Base-by-base conservation (phyloP, 1,139 yeast genomes). In the Eremothecium cymbalariae region DNA sequence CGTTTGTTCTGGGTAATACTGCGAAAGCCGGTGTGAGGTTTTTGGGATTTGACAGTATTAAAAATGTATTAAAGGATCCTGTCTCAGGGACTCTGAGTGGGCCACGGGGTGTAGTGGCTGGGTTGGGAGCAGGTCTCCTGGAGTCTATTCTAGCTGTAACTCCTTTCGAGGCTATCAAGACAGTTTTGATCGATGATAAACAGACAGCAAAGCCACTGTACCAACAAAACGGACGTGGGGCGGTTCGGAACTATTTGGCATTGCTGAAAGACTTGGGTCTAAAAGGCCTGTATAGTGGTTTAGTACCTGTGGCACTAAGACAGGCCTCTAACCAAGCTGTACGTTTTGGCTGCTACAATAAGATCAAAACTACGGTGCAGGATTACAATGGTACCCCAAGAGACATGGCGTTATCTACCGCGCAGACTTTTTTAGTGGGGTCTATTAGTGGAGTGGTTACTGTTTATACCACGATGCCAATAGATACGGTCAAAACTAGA, bases 241-340 rank as follows among this genome's bases (percentile, higher is more conserved):
- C 46, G 39, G 28, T 53, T 23, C 46, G 52, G 36, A 55, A 55
- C 32, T 54, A 54, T 34, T 36, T 50, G 4, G 37, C 43, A 14
- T 68, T 88, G 43, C 64, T 85, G 33, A 66, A 65, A 41, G 96
- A 90, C 55, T 67, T 83, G 56, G 97, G 97, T 1, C 48, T 88
- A 37, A 68, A 65, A 33, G 96, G 96, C 0, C 68, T 90, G 28
- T 90, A 90, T 54, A 77, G 88, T 25, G 98, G 96, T 23, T 69
- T 90, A 6, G 66, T 88, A 7, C 97, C 98, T 0, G 97, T 90
- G 7, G 83, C 96, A 0, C 64, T 88, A 68, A 75, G 98, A 54
- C 98, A 90, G 60, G 97, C 96, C 6, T 79, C 96, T 6, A 90
- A 90, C 58, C 94, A 85, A 48, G 94, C 94, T 4, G 97, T 90